These are phyloP conservation scores for Neurospora sp. DNA, from an alignment of 2,329 filamentous ascomycete species.

Conservation along the genomic window DNA sequence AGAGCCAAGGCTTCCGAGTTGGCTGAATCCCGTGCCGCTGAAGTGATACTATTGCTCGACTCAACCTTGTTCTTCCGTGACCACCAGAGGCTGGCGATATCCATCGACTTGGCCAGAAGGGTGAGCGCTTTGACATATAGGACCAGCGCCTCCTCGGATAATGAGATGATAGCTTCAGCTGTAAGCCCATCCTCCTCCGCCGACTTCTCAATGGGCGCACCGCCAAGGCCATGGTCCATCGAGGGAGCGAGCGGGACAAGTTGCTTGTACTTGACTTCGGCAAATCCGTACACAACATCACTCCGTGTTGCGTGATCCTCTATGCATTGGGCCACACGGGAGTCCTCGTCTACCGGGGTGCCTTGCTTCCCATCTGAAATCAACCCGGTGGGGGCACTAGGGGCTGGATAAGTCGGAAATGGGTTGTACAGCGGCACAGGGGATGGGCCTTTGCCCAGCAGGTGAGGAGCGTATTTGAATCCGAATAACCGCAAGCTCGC, in stretches of 20 bases:
- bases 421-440: slow-evolving; percentile 68
- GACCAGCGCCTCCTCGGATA: slow-evolving; percentile 91
- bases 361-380: slow-evolving; percentile 56
- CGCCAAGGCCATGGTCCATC: slow-evolving; percentile 58
- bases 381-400: slow-evolving; percentile 49
- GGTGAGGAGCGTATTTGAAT: slow-evolving; percentile 55
- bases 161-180: slow-evolving; percentile 69
- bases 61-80: slow-evolving; percentile 63
- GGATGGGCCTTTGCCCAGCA: slow-evolving; percentile 53
- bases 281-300: slow-evolving; percentile 94
- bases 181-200: slow-evolving; percentile 73
- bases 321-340: slow-evolving; percentile 65
- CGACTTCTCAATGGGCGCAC: slow-evolving; percentile 43
- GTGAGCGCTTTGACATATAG: slow-evolving; percentile 92
- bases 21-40: slow-evolving; percentile 29
- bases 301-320: slow-evolving; percentile 89
- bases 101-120: slow-evolving; percentile 87
- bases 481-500: slow-evolving; percentile 70
- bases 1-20: slow-evolving; percentile 44
- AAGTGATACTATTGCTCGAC: slow-evolving; percentile 30
- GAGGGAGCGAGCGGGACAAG: slow-evolving; percentile 83
- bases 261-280: slow-evolving; percentile 97
- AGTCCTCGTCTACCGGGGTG: slow-evolving; percentile 65
- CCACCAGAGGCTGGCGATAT: slow-evolving; percentile 92
- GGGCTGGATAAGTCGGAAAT: slow-evolving; percentile 74